phyloP scores from a whole-genome alignment of 2,329 filamentous ascomycete genomes.

The Aspergillus sp. region DNA sequence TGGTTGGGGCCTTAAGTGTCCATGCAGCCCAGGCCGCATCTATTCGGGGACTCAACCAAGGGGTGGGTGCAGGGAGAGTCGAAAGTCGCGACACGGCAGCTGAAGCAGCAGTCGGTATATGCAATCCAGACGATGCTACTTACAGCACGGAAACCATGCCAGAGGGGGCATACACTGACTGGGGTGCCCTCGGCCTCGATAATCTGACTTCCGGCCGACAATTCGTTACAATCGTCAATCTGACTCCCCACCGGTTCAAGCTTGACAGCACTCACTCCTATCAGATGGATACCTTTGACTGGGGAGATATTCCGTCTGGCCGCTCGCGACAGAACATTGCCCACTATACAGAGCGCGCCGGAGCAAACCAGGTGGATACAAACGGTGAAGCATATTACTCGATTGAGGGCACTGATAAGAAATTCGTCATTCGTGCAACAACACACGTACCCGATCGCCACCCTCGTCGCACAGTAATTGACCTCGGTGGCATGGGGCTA shows the following conservation, averaged over 20 bases:
- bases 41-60: not conserved
- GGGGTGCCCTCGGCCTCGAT: constrained; percentile 3
- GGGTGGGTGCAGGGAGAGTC: too few species aligned
- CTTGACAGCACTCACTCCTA: constrained; percentile 8
- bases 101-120: not conserved
- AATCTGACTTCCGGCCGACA: constrained; percentile 2
- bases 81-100: not conserved
- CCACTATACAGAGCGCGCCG: not conserved
- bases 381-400: constrained; percentile 11
- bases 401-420: constrained; percentile 5
- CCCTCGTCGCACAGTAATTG: constrained; percentile 8
- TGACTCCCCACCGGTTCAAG: constrained; percentile 9
- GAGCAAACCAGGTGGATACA: constrained; percentile 3
- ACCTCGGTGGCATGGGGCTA: constrained; percentile 7
- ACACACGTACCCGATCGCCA: constrained; percentile 7
- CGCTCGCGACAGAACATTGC: constrained; percentile 8
- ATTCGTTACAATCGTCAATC: constrained; percentile 10
- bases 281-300: constrained; percentile 10
- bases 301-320: constrained; percentile 10
- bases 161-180: constrained; percentile 8
- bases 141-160: constrained; percentile 10
- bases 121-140: constrained; percentile 1
- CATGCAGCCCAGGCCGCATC: not conserved
- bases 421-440: constrained; percentile 9
- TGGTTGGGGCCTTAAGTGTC: not conserved